Conservation (phyloP, 148 eudicot genomes). For the Chenopodium album region DNA sequence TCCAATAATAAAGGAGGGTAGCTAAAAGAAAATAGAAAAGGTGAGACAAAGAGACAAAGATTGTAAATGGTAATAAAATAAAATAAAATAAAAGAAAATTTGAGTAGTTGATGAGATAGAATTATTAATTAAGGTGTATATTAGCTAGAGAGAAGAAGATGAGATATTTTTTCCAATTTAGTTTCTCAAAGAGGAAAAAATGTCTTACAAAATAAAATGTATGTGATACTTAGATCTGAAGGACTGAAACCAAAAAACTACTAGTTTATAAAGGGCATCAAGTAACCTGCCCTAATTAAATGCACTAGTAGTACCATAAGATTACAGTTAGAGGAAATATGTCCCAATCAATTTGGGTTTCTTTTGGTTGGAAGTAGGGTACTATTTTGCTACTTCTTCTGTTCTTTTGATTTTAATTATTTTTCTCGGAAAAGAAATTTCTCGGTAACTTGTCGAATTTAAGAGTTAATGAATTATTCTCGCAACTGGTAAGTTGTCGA, state of each 20-base stretch:
- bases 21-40: neutral
- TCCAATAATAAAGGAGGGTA: conserved; percentile 15
- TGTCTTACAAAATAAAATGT: neutral
- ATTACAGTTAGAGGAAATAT: conserved; percentile 31
- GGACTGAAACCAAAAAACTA: conserved; percentile 10
- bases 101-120: neutral
- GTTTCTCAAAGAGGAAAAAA: neutral
- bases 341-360: conserved; percentile 28
- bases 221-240: conserved; percentile 16
- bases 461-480: too few relatives aligned
- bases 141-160: neutral
- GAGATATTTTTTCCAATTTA: neutral
- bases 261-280: conserved; percentile 29
- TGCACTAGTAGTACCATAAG: conserved; percentile 19
- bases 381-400: neutral
- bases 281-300: conserved; percentile 19
- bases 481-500: too few relatives aligned
- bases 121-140: neutral
- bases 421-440: neutral
- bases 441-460: too few relatives aligned
- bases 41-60: neutral
- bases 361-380: conserved; percentile 22
- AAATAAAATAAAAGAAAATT: neutral
- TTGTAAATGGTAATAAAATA: neutral
- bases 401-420: neutral